Base-by-base conservation (phyloP, 176 grass and related monocot species). In the Ensete ventricosum region DNA sequence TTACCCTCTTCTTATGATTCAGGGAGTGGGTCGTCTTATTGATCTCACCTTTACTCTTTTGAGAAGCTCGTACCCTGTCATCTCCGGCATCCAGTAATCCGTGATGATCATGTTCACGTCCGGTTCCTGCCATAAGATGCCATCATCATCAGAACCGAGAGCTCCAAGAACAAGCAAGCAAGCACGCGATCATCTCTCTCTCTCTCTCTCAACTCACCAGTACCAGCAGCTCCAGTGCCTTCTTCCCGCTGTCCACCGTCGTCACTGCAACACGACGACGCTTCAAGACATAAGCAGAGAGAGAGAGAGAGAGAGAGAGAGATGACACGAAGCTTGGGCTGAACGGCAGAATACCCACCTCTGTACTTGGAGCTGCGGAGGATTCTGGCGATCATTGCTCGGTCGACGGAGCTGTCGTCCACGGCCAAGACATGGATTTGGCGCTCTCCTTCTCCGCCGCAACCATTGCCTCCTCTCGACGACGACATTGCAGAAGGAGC, bases 71-170 rank as follows among this genome's bases (percentile, higher is more conserved):
- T 85, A 93, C 0, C 94, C 94, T 0, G 94, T 98, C 94, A 98
- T 98, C 82, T 91, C 94, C 16, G 94, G 94, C 94, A 98, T 98
- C 59, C 86, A 93, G 74, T 98, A 98, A 82, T 98, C 94, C 0
- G 94, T 98, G 43, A 98, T 93, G 54, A 98, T 98, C 88, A 98
- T 83, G 73, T 87, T 91, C 50, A 98, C 94, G 62, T 93, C 91
- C 53, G 88, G 80, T 69, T 98, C 94, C 94, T 98, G 26, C 26
- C 4, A 67, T n/a, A 52, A 50, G 51, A 2, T 5, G 53, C 1
- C 53, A 71, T 26, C 49, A 52, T 48, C 29, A 49, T 8, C 13
- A 2, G 50, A 1, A 7, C 2, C 51, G 20, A 1, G 3, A 51
- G 24, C 20, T 0, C 7, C 16, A 63, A 0, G 17, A n/a, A 20